These are phyloP conservation scores for Helotiales sp. DNA, from an alignment of 2,329 filamentous ascomycete genomes.

Conservation along the genomic window DNA sequence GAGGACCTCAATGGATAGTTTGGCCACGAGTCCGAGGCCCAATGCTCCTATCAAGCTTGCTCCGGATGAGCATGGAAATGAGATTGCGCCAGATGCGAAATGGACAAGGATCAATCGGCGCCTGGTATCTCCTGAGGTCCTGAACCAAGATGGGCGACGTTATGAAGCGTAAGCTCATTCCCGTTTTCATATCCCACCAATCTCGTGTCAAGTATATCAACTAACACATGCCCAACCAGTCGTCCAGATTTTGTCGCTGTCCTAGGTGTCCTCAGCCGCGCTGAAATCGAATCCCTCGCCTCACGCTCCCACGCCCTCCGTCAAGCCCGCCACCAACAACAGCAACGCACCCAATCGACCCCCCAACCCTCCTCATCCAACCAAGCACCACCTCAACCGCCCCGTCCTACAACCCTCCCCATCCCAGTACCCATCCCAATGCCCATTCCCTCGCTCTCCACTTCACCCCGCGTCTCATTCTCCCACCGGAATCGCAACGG, in stretches of 20 bases:
- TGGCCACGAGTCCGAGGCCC: constrained; percentile 26
- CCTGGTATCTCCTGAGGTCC: constrained; percentile 62
- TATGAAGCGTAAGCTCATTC: constrained; percentile 55
- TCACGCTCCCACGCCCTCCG: constrained; percentile 48
- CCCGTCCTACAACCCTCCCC: constrained; percentile 18
- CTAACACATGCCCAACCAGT: constrained; percentile 24
- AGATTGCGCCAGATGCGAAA: constrained; percentile 60
- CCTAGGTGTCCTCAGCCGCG: constrained; percentile 57
- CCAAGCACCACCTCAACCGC: constrained; percentile 22
- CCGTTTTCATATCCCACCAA: not conserved
- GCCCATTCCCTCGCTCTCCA: constrained; percentile 9
- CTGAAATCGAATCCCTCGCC: constrained; percentile 58
- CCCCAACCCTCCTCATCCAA: constrained; percentile 15
- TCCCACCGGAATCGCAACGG: constrained; percentile 5
- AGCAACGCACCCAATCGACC: constrained; percentile 13
- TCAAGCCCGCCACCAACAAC: constrained; percentile 30
- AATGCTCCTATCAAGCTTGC: constrained; percentile 45
- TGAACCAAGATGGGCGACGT: constrained; percentile 59
- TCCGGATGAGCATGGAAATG: constrained; percentile 61
- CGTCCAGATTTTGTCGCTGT: constrained; percentile 64
- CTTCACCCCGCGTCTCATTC: not conserved
- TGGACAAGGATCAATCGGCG: constrained; percentile 64
- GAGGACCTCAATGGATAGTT: constrained; percentile 16
- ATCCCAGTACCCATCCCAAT: constrained; percentile 20
- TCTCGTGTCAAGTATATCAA: not conserved